Evolutionary conservation across 306 rosid genomes (phyloP).

Genomic region (Cercis canadensis): DNA sequence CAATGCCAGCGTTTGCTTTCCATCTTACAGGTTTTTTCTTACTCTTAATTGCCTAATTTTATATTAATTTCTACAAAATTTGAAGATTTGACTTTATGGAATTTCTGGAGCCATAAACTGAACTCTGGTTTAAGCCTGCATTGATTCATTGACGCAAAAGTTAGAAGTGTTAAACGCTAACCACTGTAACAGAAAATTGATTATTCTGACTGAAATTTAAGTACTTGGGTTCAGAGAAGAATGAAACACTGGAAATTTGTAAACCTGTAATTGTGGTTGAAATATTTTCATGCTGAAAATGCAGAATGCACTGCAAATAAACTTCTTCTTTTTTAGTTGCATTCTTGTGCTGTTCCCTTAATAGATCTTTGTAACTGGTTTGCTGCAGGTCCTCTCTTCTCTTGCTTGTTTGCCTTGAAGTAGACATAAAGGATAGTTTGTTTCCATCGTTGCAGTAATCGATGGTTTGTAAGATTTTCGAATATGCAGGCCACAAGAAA

Average conservation of each 20-base stretch:
- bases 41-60: constrained; percentile 28
- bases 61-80: too few species aligned
- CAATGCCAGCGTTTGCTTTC: constrained; percentile 43
- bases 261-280: background rate
- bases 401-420: constrained; percentile 38
- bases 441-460: constrained; percentile 35
- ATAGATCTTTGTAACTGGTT: constrained; percentile 36
- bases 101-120: too few species aligned
- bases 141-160: too few species aligned
- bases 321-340: constrained; percentile 17
- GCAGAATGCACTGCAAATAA: constrained; percentile 14
- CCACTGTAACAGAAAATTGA: too few species aligned
- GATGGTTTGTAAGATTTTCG: constrained; percentile 35
- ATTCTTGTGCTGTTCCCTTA: constrained; percentile 28
- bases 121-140: too few species aligned
- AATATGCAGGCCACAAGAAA: constrained; percentile 33
- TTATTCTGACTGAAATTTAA: constrained; percentile 11
- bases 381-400: constrained; percentile 42
- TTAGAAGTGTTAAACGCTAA: too few species aligned
- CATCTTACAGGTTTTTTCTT: constrained; percentile 56
- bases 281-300: constrained; percentile 6
- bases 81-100: too few species aligned
- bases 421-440: constrained; percentile 10
- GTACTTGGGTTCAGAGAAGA: background rate
- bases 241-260: background rate